A percentile compares a stretch with the other conserved stretches of the same genome.
Conservation (phyloP, 1,284 basidiomycete genomes). For the Irpex sp. region DNA sequence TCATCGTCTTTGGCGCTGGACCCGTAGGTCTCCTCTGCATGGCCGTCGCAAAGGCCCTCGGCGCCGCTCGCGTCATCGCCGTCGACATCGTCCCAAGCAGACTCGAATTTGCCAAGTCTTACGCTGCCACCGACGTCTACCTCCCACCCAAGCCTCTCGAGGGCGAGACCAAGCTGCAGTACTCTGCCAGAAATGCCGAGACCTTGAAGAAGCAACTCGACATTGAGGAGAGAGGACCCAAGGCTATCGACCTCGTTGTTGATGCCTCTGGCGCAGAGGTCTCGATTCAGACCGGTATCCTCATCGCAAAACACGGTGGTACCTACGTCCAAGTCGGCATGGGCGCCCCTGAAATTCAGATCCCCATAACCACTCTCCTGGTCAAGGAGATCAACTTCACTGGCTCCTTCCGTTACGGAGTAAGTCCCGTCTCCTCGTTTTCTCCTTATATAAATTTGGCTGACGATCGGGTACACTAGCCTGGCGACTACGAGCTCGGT, state of each 20-base stretch:
- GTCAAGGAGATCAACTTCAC: conserved; percentile 80
- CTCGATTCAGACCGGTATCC: conserved; percentile 82
- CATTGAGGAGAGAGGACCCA: conserved; percentile 56
- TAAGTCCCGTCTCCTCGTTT: conserved; percentile 32
- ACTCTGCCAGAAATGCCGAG: conserved; percentile 66
- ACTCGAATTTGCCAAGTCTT: conserved; percentile 83
- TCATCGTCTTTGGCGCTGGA: conserved; percentile 86
- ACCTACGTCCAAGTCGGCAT: conserved; percentile 77
- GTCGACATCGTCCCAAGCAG: conserved; percentile 84
- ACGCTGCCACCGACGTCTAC: conserved; percentile 86
- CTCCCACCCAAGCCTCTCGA: conserved; percentile 60
- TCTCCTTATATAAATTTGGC: not conserved
- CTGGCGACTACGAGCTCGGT: conserved; percentile 83
- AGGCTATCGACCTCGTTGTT: conserved; percentile 67
- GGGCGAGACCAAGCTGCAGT: conserved; percentile 66
- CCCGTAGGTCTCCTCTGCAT: conserved; percentile 92
- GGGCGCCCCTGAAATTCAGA: conserved; percentile 59
- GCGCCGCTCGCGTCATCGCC: conserved; percentile 77
- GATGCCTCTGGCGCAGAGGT: conserved; percentile 90
- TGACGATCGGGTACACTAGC: conserved; percentile 34
- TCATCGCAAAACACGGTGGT: conserved; percentile 70
- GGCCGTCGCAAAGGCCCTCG: conserved; percentile 89
- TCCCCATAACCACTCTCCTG: conserved; percentile 60
- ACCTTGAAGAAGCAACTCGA: conserved; percentile 54
- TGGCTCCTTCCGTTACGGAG: conserved; percentile 87